These are phyloP conservation scores for Coemansia sp. DNA, from an alignment of 192 early-diverging fungal species.

Conservation along the genomic window DNA sequence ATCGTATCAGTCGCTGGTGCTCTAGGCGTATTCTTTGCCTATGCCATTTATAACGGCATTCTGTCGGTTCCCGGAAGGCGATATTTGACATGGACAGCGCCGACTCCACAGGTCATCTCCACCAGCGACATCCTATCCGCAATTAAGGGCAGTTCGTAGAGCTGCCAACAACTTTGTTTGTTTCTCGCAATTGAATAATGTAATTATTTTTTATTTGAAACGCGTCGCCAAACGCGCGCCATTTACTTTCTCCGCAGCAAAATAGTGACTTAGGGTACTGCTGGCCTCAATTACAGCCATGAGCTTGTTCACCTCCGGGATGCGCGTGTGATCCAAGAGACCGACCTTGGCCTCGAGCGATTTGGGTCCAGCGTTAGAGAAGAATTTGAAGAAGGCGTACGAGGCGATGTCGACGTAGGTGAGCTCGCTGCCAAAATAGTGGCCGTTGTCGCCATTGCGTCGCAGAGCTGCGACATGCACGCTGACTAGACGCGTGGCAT, in stretches of 20 bases:
- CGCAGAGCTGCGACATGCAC: slow-evolving; percentile 14
- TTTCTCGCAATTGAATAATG: background rate
- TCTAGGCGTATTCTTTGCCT: slow-evolving; percentile 36
- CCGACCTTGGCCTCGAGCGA: background rate
- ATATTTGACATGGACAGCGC: background rate
- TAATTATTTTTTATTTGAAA: slow-evolving; percentile 9
- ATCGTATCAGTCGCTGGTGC: slow-evolving; percentile 20
- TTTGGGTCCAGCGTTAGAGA: background rate
- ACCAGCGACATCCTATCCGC: slow-evolving; percentile 1
- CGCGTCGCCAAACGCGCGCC: background rate
- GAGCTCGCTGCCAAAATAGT: slow-evolving; percentile 44
- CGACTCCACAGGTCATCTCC: background rate
- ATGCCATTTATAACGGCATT: slow-evolving; percentile 39
- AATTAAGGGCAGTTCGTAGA: background rate
- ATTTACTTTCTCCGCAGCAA: background rate
- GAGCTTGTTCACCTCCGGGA: slow-evolving; percentile 35
- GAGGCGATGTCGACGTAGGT: slow-evolving; percentile 48
- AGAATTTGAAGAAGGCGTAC: slow-evolving; percentile 23
- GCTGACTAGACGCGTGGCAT: background rate
- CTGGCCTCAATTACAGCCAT: slow-evolving; percentile 22
- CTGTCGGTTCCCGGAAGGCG: slow-evolving; percentile 10
- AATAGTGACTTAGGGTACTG: background rate
- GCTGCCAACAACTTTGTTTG: background rate
- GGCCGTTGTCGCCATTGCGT: slow-evolving; percentile 58
- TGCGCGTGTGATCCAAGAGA: background rate